Base-by-base conservation (phyloP, 352 stramenopile species). In the Aphanomyces invadans region DNA sequence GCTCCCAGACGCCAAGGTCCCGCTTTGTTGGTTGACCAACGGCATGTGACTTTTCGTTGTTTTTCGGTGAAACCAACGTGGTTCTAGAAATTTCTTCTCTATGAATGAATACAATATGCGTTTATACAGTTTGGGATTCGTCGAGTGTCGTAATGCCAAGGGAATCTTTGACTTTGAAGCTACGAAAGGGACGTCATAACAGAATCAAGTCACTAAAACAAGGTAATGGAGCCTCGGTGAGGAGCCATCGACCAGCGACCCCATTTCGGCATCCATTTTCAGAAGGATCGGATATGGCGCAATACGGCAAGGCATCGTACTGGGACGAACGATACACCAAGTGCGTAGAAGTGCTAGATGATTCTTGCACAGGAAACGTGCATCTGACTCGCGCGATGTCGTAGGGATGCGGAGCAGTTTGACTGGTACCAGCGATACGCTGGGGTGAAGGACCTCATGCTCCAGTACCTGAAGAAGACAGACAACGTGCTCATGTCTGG, bases 301-400 rank as follows among this genome's bases (percentile, higher is more conserved):
- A 96, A 69, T 96, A 96, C 78, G 90, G 90, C 73, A 97, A 97
- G 72, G 87, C 88, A 15, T 90, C 75, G 23, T 97, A 97, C 78
- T 97, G 91, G 91, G 91, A 97, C 64, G 89, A 97, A 68, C 83
- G 91, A 57, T 97, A 97, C 83, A 97, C 90, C 69, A 97, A 96
- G 82, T 95, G 72, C 70, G 84, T 69, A 5, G 19, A 4, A 23
- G 36, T 42, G 10, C 32, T 3, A 26, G 15, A 62, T 61, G 57
- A 65, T n/a, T n/a, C n/a, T n/a, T n/a, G n/a, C n/a, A n/a, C n/a
- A n/a, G n/a, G n/a, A 59, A 15, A 59, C 51, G 15, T 39, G 51
- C n/a, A n/a, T n/a, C n/a, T 12, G 55, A 49, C 53, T 52, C 48
- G 25, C 32, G 17, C 52, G 69, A 1, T 54, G 56, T 26, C 7